A percentile compares a stretch with the other conserved stretches of the same genome.
Evolutionary conservation across 495 filamentous ascomycete genomes (phyloP).

Genomic region (Penicillium pulvis): DNA sequence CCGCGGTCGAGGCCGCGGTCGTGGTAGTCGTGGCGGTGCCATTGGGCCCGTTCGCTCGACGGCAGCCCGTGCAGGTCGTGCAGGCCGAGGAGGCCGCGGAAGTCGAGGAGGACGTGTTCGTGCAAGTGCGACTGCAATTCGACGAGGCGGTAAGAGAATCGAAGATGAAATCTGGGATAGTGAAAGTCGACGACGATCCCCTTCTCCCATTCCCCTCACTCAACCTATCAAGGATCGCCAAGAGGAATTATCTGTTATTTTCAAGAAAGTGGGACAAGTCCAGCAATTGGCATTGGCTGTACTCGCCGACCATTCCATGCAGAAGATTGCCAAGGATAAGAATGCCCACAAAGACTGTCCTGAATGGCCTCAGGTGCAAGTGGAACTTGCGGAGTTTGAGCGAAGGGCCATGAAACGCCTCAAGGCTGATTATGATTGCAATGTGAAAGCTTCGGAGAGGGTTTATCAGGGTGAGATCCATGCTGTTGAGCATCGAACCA

Average conservation of each 20-base stretch:
- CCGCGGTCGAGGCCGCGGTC: constrained; percentile 41
- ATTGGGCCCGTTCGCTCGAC: constrained; percentile 20
- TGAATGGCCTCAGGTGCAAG: constrained; percentile 39
- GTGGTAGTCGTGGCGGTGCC: constrained; percentile 33
- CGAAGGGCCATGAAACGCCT: constrained; percentile 22
- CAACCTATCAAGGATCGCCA: constrained; percentile 44
- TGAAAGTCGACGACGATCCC: constrained; percentile 35
- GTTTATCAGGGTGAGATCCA: constrained; percentile 32
- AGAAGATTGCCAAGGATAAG: constrained; percentile 41
- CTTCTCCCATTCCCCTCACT: constrained; percentile 36
- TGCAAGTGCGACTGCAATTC: background rate
- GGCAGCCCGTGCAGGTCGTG: constrained; percentile 16
- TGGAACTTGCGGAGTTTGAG: constrained; percentile 23
- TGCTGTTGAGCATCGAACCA: constrained; percentile 29
- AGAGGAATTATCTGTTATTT: constrained; percentile 42
- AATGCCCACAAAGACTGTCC: constrained; percentile 45
- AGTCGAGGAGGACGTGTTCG: constrained; percentile 34
- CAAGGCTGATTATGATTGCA: constrained; percentile 31
- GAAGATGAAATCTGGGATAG: constrained; percentile 38
- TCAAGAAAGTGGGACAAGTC: constrained; percentile 45
- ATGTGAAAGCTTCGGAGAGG: constrained; percentile 29
- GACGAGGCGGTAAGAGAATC: constrained; percentile 27
- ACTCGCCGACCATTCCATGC: constrained; percentile 43
- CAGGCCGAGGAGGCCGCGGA: constrained; percentile 13
- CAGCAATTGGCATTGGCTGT: constrained; percentile 42